Percentiles rank a stretch among this genome's conserved stretches.
phyloP scores from a whole-genome alignment of 164 flowering plant species.

The Warburgia ugandensis region DNA sequence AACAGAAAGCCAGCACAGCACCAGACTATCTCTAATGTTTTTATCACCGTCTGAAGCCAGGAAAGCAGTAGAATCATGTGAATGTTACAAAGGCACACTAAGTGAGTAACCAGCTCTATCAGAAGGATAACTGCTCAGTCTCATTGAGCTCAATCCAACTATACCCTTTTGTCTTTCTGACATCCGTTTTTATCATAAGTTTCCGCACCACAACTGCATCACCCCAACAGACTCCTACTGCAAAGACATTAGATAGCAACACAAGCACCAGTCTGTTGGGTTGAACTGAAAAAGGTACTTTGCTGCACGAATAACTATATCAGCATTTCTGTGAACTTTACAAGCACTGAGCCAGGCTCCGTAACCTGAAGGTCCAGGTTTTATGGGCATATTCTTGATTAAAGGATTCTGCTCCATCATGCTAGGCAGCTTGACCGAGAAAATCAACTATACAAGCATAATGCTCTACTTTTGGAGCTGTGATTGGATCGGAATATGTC shows the following conservation, averaged over 20 bases:
- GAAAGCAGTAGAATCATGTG: neutral
- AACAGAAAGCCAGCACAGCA: too few relatives aligned
- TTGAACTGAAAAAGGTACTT: conserved; percentile 24
- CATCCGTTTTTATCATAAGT: conserved; percentile 39
- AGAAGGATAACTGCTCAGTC: too few relatives aligned
- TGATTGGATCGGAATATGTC: conserved; percentile 18
- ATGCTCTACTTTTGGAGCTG: conserved; percentile 31
- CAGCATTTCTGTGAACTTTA: conserved; percentile 35
- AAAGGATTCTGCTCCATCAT: conserved; percentile 46
- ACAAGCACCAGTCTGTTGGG: conserved; percentile 43
- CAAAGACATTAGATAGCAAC: conserved; percentile 38
- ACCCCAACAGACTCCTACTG: conserved; percentile 35
- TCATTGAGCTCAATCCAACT: conserved; percentile 33
- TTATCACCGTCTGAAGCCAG: neutral
- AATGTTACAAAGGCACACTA: neutral
- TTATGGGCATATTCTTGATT: conserved; percentile 29
- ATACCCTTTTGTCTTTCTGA: conserved; percentile 24
- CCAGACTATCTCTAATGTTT: too few relatives aligned
- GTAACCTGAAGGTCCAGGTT: conserved; percentile 34
- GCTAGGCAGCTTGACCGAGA: conserved; percentile 41
- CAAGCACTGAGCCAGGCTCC: conserved; percentile 46
- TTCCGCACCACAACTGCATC: conserved; percentile 30
- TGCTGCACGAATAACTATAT: conserved; percentile 35
- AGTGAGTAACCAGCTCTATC: conserved; percentile 30
- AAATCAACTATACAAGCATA: conserved; percentile 42